Conservation (phyloP, 371 early-diverging fungal genomes). For the Blyttiomyces sp. region DNA sequence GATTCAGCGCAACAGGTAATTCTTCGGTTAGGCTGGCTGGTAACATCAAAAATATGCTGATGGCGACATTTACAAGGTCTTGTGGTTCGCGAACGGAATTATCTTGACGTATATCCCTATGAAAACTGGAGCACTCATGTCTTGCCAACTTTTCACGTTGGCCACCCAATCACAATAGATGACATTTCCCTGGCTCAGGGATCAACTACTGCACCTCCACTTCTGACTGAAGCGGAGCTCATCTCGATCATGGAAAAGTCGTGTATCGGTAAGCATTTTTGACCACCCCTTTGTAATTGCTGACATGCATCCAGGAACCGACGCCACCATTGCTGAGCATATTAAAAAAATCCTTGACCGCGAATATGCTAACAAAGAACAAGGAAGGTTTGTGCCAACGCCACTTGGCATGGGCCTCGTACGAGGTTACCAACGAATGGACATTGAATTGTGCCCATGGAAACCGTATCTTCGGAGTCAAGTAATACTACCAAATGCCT, state of each 20-base stretch:
- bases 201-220: slow-evolving; percentile 74
- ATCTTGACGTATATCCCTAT: slow-evolving; percentile 92
- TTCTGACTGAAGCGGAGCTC: slow-evolving; percentile 92
- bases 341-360: slow-evolving; percentile 95
- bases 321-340: slow-evolving; percentile 99
- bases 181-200: slow-evolving; percentile 65
- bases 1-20: slow-evolving; percentile 66
- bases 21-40: too few species aligned
- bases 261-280: slow-evolving; percentile 75
- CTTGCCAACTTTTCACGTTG: slow-evolving; percentile 71
- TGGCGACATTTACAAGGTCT: slow-evolving; percentile 53
- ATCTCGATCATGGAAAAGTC: slow-evolving; percentile 96
- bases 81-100: slow-evolving; percentile 81
- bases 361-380: slow-evolving; percentile 79
- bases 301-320: slow-evolving; percentile 71
- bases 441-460: slow-evolving; percentile 74
- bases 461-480: slow-evolving; percentile 81
- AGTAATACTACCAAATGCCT: slow-evolving; percentile 41
- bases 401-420: slow-evolving; percentile 92
- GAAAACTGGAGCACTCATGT: slow-evolving; percentile 84
- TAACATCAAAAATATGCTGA: neutral
- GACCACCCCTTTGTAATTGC: neutral
- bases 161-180: slow-evolving; percentile 71
- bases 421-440: slow-evolving; percentile 86
- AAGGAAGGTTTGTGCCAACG: slow-evolving; percentile 75